A percentile compares a stretch with the other conserved stretches of the same genome.
phyloP scores from a whole-genome alignment of 371 early-diverging fungal genomes.

The Mortierella sp. region DNA sequence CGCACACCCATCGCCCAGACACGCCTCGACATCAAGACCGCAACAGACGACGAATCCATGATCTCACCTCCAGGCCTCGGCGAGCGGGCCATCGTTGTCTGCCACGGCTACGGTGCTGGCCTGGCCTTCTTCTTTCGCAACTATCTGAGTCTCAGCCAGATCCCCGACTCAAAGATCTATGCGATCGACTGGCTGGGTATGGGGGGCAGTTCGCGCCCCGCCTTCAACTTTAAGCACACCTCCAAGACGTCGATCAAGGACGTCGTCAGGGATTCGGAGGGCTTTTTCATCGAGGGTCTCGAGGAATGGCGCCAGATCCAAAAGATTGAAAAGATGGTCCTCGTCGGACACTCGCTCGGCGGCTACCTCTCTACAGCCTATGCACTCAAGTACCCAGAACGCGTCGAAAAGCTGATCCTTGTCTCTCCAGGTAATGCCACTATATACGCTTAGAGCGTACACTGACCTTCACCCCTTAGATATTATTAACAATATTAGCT shows the following conservation, averaged over 20 bases:
- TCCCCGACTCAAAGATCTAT: constrained; percentile 79
- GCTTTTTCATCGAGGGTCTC: constrained; percentile 91
- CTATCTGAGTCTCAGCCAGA: constrained; percentile 75
- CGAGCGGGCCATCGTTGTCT: constrained; percentile 77
- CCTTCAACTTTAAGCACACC: constrained; percentile 70
- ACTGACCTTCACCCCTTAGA: constrained; percentile 20
- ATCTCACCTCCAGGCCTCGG: constrained; percentile 51
- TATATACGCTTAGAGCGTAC: no score
- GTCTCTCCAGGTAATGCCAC: constrained; percentile 92
- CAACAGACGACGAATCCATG: constrained; percentile 39
- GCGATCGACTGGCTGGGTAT: constrained; percentile 93
- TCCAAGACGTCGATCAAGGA: constrained; percentile 58
- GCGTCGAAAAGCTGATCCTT: constrained; percentile 91
- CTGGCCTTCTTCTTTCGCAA: constrained; percentile 93
- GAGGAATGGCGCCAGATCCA: constrained; percentile 90
- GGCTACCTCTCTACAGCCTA: constrained; percentile 92
- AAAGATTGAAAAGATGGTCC: constrained; percentile 84
- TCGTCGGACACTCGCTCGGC: constrained; percentile 89
- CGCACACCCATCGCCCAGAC: constrained; percentile 58
- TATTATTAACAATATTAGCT: neutral
- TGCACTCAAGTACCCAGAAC: constrained; percentile 88
- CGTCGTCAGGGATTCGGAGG: constrained; percentile 70
- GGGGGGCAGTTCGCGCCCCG: constrained; percentile 86
- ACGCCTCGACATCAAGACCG: constrained; percentile 39
- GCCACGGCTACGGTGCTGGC: constrained; percentile 95